A percentile compares a stretch with the other conserved stretches of the same genome.
Conservation (phyloP, 169 alveolate genomes). For the Plasmodium falciparum region DNA sequence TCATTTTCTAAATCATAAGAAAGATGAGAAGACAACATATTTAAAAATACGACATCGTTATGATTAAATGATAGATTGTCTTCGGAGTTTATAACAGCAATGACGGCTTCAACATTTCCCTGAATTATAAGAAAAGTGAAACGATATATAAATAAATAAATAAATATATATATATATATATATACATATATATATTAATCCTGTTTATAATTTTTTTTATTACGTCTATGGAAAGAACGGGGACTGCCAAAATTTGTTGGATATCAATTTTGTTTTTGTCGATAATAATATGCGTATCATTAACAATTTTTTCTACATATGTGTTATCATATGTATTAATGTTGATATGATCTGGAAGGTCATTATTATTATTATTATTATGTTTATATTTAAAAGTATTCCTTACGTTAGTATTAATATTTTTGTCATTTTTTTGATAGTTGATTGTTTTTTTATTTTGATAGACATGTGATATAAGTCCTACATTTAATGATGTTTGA, state of each 20-base stretch:
- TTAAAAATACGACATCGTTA: slow-evolving; percentile 37
- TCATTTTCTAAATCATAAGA: slow-evolving; percentile 36
- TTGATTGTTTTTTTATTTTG: slow-evolving; percentile 35
- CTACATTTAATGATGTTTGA: slow-evolving; percentile 15
- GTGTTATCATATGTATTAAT: neutral
- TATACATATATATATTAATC: neutral
- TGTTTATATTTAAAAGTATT: neutral
- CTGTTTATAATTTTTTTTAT: neutral
- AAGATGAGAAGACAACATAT: slow-evolving; percentile 33
- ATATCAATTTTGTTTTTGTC: slow-evolving; percentile 15
- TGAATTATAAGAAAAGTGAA: neutral
- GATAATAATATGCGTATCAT: slow-evolving; percentile 8
- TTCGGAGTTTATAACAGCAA: slow-evolving; percentile 24
- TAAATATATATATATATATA: neutral
- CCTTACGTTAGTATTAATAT: neutral
- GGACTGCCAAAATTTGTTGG: slow-evolving; percentile 34
- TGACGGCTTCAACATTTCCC: slow-evolving; percentile 32
- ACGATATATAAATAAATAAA: neutral
- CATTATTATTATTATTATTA: neutral
- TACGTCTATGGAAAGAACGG: slow-evolving; percentile 43
- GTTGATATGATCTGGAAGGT: neutral
- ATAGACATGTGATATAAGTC: slow-evolving; percentile 17
- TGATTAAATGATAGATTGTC: slow-evolving; percentile 24
- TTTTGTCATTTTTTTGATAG: neutral
- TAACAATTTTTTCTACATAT: neutral